Base-by-base conservation (phyloP, 2,329 filamentous ascomycete genomes). In the Teratosphaeria viscida region DNA sequence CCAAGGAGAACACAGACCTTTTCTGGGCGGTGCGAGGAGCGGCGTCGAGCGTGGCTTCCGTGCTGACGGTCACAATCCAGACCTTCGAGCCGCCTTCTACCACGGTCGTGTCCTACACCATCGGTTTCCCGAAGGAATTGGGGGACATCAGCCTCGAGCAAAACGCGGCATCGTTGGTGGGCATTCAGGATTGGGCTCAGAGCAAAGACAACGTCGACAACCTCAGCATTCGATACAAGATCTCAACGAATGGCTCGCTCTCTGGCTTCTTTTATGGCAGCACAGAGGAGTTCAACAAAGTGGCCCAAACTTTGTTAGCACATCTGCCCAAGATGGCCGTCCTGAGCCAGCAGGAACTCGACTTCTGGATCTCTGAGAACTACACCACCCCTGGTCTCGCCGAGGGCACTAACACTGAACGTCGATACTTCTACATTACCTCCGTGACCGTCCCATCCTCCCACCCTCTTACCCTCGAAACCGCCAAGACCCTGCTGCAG, bases 21-120 rank as follows among this genome's bases (percentile, higher is more conserved):
- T 81, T 80, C 67, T 81, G 78, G 78, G 76, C 73, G 23, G 59
- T 79, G 26, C 69, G 72, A 4, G 78, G 77, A 29, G 77, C 76
- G 8, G 43, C 43, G 2, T 49, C 43, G 43, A 49, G 43, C 43
- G 43, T 49, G 16, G 43, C 43, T 19, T 19, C n/a, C 11, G 43
- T 49, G 16, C 43, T 49, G 16, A 49, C 43, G 8, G 43, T 49
- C 43, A 49, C 43, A 8, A n/a, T 49, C n/a, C 16, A 49, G 43
- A 49, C 43, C 7, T 49, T 49, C 19, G 43, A 49, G n/a, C 16
- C 16, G n/a, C 43, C 43, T 6, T 19, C n/a, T 49, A 6, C 23
- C 2, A 19, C 1, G 5, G 43, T 49, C n/a, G 16, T 49, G 5
- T 19, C n/a, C 6, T 49, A 49, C 43, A 49, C 43, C n/a, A 49